Conservation (phyloP, 2,329 filamentous ascomycete genomes). For the Ophiostoma triangulosporum region DNA sequence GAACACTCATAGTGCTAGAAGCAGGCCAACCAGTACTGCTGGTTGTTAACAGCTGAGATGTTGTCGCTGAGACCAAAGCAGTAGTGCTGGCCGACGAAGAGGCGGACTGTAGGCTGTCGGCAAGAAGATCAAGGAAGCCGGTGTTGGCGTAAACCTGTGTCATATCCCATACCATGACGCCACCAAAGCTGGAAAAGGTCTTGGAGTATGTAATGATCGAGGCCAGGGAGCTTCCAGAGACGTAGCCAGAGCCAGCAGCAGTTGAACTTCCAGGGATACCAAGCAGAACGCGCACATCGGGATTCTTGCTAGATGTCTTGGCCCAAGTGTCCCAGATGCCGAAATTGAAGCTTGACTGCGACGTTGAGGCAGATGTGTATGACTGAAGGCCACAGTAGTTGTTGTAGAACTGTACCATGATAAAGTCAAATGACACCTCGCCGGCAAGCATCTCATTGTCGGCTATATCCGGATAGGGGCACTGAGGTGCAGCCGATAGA, state of each 20-base stretch:
- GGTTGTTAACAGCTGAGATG: background rate
- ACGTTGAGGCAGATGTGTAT: conserved; percentile 30
- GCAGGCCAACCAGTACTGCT: background rate
- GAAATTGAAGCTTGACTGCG: conserved; percentile 47
- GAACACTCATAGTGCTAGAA: background rate
- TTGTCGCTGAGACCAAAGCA: background rate
- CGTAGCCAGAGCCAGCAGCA: conserved; percentile 43
- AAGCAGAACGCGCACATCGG: conserved; percentile 45
- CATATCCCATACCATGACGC: conserved; percentile 58
- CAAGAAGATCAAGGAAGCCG: conserved; percentile 38
- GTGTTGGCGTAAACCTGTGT: conserved; percentile 44
- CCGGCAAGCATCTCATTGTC: conserved; percentile 42
- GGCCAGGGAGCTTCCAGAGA: conserved; percentile 30
- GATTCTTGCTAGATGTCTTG: conserved; percentile 40
- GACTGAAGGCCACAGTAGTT: conserved; percentile 48
- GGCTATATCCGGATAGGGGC: conserved; percentile 48
- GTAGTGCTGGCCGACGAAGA: background rate
- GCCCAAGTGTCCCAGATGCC: conserved; percentile 54
- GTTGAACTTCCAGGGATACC: conserved; percentile 42
- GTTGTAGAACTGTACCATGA: conserved; percentile 57
- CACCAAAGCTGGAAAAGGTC: conserved; percentile 47
- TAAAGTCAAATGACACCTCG: conserved; percentile 41
- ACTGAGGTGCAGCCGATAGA: conserved; percentile 55
- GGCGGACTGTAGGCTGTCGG: conserved; percentile 19
- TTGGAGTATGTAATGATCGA: conserved; percentile 39